These are phyloP conservation scores for Grifola frondosa DNA, from an alignment of 1,284 basidiomycete species.

Conservation along the genomic window DNA sequence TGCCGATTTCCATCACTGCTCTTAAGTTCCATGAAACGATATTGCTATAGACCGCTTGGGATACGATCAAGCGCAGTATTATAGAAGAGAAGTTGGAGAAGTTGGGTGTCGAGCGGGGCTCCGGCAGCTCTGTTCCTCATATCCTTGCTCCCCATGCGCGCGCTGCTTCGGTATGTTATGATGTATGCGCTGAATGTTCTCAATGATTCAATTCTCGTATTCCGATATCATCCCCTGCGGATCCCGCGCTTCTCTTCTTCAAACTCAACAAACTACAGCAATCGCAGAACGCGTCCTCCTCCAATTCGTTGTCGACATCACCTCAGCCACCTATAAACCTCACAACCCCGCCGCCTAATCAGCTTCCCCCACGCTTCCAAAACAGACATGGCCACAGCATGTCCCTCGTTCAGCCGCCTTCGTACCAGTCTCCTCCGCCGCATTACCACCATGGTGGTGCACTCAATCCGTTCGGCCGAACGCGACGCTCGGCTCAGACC, in stretches of 20 bases:
- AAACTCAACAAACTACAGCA: constrained; percentile 81
- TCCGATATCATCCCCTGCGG: constrained; percentile 79
- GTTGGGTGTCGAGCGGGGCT: constrained; percentile 71
- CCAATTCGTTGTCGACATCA: constrained; percentile 58
- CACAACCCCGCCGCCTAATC: constrained; percentile 53
- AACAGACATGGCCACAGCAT: constrained; percentile 69
- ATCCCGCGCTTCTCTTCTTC: constrained; percentile 74
- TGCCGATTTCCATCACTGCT: too few relatives aligned
- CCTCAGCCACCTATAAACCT: constrained; percentile 57
- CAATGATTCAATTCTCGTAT: constrained; percentile 3
- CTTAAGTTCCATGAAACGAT: background rate
- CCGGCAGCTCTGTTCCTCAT: constrained; percentile 52
- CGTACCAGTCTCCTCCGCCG: constrained; percentile 31
- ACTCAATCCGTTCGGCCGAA: constrained; percentile 62
- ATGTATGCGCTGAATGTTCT: background rate
- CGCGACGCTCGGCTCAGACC: constrained; percentile 52
- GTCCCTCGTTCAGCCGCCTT: constrained; percentile 61
- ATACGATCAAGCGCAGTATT: constrained; percentile 60
- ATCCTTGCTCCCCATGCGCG: constrained; percentile 73
- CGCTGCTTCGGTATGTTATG: constrained; percentile 67
- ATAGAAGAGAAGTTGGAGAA: constrained; percentile 80
- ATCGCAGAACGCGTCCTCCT: constrained; percentile 55
- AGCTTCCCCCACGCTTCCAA: constrained; percentile 43
- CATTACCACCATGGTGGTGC: constrained; percentile 41
- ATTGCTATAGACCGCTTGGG: constrained; percentile 61